Percentiles rank a stretch among this genome's conserved stretches.
phyloP scores from a whole-genome alignment of 495 filamentous ascomycete genomes.

The Podospora appendiculata region DNA sequence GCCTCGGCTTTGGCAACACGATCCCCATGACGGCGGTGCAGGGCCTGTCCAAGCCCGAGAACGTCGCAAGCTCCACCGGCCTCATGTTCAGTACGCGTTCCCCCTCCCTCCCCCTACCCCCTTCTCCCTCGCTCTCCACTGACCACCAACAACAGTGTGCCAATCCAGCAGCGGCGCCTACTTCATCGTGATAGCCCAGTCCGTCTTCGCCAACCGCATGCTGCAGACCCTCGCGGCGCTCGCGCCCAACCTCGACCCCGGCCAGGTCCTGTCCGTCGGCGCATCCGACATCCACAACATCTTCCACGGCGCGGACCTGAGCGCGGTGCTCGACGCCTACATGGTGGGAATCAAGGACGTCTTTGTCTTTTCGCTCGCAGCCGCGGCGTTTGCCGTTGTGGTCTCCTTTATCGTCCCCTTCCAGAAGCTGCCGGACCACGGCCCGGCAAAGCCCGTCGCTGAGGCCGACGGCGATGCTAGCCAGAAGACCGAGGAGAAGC shows the following conservation, averaged over 20 bases:
- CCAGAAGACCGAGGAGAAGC: too few relatives aligned
- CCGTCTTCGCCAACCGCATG: conserved; percentile 38
- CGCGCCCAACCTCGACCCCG: conserved; percentile 36
- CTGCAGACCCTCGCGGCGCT: conserved; percentile 21
- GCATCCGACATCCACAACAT: conserved; percentile 41
- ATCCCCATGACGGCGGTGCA: conserved; percentile 45
- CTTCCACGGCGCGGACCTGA: conserved; percentile 31
- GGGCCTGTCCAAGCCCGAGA: conserved; percentile 30
- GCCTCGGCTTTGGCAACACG: conserved; percentile 48
- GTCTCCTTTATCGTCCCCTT: conserved; percentile 2
- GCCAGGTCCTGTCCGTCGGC: conserved; percentile 36
- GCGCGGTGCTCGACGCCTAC: conserved; percentile 42
- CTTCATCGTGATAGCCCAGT: conserved; percentile 37
- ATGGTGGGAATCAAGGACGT: conserved; percentile 43
- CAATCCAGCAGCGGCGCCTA: conserved; percentile 45
- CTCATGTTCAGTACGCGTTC: conserved; percentile 37
- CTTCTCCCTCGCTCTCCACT: not conserved
- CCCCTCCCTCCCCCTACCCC: not conserved
- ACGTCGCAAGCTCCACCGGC: conserved; percentile 49
- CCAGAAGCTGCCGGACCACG: not conserved
- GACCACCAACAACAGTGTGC: conserved; percentile 22
- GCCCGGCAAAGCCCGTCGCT: not conserved
- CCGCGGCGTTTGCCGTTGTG: conserved; percentile 12
- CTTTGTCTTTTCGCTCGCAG: conserved; percentile 29
- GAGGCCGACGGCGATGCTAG: too few relatives aligned